These are phyloP conservation scores for Acacia melanoxylon DNA, from an alignment of 306 rosid genomes.

Conservation along the genomic window DNA sequence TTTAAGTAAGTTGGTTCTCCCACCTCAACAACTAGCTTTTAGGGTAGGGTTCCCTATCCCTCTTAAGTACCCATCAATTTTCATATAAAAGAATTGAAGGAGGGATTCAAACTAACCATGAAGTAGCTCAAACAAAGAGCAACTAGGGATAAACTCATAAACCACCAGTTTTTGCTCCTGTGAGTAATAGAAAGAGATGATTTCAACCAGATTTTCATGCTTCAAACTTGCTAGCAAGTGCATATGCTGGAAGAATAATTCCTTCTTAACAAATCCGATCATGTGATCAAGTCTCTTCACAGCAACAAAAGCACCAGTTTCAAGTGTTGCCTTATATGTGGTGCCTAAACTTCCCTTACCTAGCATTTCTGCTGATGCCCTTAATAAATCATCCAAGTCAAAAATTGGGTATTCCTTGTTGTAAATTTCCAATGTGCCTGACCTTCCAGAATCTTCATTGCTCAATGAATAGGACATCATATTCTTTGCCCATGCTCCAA, in stretches of 20 bases:
- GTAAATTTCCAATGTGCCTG: conserved; percentile 50
- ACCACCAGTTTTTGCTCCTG: conserved; percentile 65
- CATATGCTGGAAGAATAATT: conserved; percentile 72
- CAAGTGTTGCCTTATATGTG: conserved; percentile 70
- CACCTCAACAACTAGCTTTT: not conserved
- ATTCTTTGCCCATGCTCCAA: conserved; percentile 48
- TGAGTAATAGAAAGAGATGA: conserved; percentile 57
- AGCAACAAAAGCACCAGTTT: conserved; percentile 53
- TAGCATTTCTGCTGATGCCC: conserved; percentile 70
- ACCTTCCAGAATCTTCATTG: conserved; percentile 41
- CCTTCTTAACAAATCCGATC: conserved; percentile 59
- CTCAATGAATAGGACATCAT: conserved; percentile 32
- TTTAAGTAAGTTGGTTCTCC: too few species aligned
- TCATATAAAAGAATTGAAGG: not conserved
- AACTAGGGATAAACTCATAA: conserved; percentile 45
- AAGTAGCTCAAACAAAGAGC: conserved; percentile 59
- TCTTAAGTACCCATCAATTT: not conserved
- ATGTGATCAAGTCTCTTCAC: conserved; percentile 66
- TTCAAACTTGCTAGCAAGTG: conserved; percentile 55
- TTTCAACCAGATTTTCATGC: conserved; percentile 64
- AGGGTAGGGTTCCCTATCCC: not conserved
- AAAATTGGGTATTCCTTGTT: conserved; percentile 54
- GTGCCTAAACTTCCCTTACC: conserved; percentile 67
- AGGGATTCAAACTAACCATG: conserved; percentile 58
- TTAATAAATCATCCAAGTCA: conserved; percentile 80